These are phyloP conservation scores for Solanum chacoense DNA, from an alignment of 305 asterid species.

Conservation along the genomic window DNA sequence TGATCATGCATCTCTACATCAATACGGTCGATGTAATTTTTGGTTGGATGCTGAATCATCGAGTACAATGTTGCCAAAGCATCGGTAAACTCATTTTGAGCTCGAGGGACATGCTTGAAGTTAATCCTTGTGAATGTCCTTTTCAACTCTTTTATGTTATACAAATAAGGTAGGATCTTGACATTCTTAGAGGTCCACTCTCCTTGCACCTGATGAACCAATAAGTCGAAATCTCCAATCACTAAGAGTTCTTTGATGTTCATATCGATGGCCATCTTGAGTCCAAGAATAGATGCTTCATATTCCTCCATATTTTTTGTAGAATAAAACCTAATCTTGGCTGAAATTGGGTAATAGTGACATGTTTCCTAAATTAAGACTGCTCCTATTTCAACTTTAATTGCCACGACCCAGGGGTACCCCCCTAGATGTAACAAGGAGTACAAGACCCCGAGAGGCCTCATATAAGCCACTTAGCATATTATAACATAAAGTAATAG, in stretches of 20 bases:
- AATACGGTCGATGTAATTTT: not conserved
- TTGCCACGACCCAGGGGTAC: too few species aligned
- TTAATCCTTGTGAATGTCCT: not conserved
- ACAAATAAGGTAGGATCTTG: not conserved
- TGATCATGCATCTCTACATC: not conserved
- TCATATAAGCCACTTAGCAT: too few species aligned
- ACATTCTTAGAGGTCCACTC: not conserved
- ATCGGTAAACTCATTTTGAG: not conserved
- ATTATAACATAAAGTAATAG: too few species aligned
- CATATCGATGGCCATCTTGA: not conserved
- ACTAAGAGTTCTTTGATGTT: not conserved
- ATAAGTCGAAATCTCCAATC: not conserved
- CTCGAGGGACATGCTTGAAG: not conserved
- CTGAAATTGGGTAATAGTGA: not conserved
- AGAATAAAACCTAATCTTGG: not conserved
- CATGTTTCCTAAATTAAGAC: not conserved
- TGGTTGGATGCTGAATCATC: not conserved
- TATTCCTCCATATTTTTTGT: not conserved
- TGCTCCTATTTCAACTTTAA: not conserved
- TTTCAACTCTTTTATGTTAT: not conserved
- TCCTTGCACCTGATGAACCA: not conserved
- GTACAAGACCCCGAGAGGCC: too few species aligned
- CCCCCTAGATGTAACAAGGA: too few species aligned
- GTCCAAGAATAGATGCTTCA: not conserved
- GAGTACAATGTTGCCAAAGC: not conserved